Percentiles rank a stretch among this genome's conserved stretches.
phyloP scores from a whole-genome alignment of 2,329 filamentous ascomycete species.

The Pseudogymnoascus sp. region DNA sequence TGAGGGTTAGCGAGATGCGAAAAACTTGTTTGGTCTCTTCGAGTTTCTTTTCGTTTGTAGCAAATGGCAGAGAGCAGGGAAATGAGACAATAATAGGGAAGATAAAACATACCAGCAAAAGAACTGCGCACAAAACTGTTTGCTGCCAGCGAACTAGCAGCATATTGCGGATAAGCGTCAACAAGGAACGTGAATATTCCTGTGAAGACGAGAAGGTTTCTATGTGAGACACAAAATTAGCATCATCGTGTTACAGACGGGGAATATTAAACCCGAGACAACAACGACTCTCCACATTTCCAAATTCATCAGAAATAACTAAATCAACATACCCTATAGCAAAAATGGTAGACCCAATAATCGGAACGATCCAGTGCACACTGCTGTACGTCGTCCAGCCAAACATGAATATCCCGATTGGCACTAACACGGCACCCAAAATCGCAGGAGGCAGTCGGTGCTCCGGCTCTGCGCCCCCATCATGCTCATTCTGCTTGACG shows the following conservation, averaged over 20 bases:
- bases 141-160: constrained; percentile 70
- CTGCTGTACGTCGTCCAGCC: constrained; percentile 71
- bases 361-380: constrained; percentile 69
- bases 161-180: constrained; percentile 68
- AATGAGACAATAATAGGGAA: neutral
- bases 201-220: constrained; percentile 68
- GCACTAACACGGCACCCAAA: constrained; percentile 66
- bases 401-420: constrained; percentile 78
- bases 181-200: constrained; percentile 79
- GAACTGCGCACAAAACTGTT: constrained; percentile 71
- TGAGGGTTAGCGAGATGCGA: neutral
- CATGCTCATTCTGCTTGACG: constrained; percentile 38
- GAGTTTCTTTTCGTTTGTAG: neutral
- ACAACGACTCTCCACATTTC: neutral
- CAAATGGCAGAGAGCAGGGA: neutral
- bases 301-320: neutral
- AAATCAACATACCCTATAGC: constrained; percentile 52
- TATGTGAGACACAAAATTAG: constrained; percentile 26
- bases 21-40: neutral
- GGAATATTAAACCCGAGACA: constrained; percentile 7
- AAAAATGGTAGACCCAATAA: constrained; percentile 65
- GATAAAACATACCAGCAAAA: constrained; percentile 52
- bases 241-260: neutral
- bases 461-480: constrained; percentile 67
- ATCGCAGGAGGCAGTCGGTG: constrained; percentile 73